A percentile compares a stretch with the other conserved stretches of the same genome.
Evolutionary conservation across 2,329 filamentous ascomycete genomes (phyloP).

Genomic region (Colletotrichum cordylinicola): DNA sequence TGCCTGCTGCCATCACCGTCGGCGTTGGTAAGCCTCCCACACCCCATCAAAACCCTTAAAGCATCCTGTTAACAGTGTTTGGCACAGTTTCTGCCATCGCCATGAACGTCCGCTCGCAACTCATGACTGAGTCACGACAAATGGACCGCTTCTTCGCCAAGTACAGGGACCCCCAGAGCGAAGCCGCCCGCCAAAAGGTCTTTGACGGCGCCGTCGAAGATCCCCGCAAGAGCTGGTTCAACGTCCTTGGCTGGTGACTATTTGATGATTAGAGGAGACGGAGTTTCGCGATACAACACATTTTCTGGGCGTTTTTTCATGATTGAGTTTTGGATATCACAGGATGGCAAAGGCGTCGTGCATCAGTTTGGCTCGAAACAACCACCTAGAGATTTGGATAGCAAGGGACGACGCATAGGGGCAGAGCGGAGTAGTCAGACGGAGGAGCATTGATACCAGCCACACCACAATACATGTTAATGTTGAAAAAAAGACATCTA

Average conservation of each 20-base stretch:
- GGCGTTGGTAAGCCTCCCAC: background rate
- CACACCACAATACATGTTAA: background rate
- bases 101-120: slow-evolving; percentile 37
- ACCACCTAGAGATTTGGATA: background rate
- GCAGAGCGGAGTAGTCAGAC: background rate
- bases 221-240: slow-evolving; percentile 39
- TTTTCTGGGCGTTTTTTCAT: background rate
- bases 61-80: background rate
- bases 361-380: background rate
- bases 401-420: background rate
- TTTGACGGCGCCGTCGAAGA: slow-evolving; percentile 37
- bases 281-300: background rate
- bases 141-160: slow-evolving; percentile 43
- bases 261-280: background rate
- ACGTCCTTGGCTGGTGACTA: slow-evolving; percentile 36
- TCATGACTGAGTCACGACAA: slow-evolving; percentile 35
- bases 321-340: background rate
- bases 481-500: background rate
- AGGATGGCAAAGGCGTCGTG: background rate
- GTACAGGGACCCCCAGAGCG: slow-evolving; percentile 43
- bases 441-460: background rate
- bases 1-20: slow-evolving; percentile 12
- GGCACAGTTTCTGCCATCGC: slow-evolving; percentile 28
- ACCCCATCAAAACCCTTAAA: fast-evolving
- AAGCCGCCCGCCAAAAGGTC: slow-evolving; percentile 34